Percentiles rank a stretch among this genome's conserved stretches.
These are phyloP conservation scores for Coemansia sp. DNA, from an alignment of 192 early-diverging fungal species.

Conservation along the genomic window DNA sequence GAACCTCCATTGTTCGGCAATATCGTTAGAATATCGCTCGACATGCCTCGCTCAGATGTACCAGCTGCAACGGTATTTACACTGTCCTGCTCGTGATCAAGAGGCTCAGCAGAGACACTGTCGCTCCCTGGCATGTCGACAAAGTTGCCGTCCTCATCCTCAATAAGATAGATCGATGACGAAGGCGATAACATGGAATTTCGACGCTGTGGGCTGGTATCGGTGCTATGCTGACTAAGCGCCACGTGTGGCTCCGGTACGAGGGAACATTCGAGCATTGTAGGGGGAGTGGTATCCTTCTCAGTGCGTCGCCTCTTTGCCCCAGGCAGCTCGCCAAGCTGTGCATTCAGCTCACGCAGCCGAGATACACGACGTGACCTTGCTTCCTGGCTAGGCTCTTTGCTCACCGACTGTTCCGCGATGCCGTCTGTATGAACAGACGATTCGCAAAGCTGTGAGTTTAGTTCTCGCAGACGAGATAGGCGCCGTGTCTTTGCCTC, in stretches of 20 bases:
- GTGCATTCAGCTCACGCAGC: too few species aligned
- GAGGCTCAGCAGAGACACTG: neutral
- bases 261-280: neutral
- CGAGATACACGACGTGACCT: neutral
- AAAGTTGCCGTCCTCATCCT: slow-evolving; percentile 8
- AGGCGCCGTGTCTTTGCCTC: neutral
- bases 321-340: neutral
- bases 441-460: neutral
- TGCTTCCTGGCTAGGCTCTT: neutral
- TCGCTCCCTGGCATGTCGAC: neutral
- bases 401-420: neutral
- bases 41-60: neutral
- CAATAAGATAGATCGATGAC: neutral
- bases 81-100: neutral
- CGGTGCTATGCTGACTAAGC: neutral
- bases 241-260: neutral
- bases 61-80: neutral
- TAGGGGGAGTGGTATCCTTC: too few species aligned
- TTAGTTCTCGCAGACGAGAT: neutral
- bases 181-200: neutral
- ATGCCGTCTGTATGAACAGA: neutral
- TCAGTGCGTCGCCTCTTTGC: slow-evolving; percentile 4
- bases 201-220: neutral
- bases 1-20: neutral
- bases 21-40: neutral